phyloP scores from a whole-genome alignment of 177 flowering plant genomes.

The Tripterygium wilfordii region DNA sequence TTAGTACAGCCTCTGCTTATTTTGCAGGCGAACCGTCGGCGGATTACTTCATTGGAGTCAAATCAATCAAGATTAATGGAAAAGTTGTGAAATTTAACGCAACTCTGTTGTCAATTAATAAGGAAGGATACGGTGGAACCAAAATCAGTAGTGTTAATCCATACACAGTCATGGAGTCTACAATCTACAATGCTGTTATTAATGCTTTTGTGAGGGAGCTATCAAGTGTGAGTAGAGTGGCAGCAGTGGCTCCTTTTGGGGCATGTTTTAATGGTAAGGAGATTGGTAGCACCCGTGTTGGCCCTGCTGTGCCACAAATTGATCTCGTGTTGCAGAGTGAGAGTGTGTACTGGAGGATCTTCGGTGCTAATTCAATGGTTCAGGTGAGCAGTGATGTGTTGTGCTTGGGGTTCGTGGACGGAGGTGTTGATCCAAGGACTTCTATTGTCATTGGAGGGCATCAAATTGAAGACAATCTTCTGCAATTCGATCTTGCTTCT shows the following conservation, averaged over 20 bases:
- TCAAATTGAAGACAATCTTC: no score
- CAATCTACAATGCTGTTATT: conserved; percentile 16
- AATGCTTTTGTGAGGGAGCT: conserved; percentile 12
- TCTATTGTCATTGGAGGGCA: background rate
- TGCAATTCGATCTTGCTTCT: no score
- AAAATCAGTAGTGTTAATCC: conserved; percentile 15
- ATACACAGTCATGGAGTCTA: conserved; percentile 18
- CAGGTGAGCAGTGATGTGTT: background rate
- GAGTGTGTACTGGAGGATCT: conserved; percentile 29
- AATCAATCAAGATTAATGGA: conserved; percentile 14
- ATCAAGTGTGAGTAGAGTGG: conserved; percentile 18
- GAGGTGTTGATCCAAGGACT: background rate
- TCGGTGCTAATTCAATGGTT: conserved; percentile 12
- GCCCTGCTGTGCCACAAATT: conserved; percentile 22
- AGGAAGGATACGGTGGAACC: conserved; percentile 15
- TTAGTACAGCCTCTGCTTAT: background rate
- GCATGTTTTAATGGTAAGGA: conserved; percentile 18
- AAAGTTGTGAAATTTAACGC: conserved; percentile 5
- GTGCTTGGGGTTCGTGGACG: background rate
- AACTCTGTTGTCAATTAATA: conserved; percentile 9
- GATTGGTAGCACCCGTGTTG: conserved; percentile 5
- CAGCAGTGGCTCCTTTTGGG: conserved; percentile 32
- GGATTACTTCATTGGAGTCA: conserved; percentile 23
- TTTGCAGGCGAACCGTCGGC: no score
- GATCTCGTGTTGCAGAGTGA: conserved; percentile 30